A percentile compares a stretch with the other conserved stretches of the same genome.
These are phyloP conservation scores for Macadamia tetraphylla DNA, from an alignment of 164 flowering plant species.

Conservation along the genomic window DNA sequence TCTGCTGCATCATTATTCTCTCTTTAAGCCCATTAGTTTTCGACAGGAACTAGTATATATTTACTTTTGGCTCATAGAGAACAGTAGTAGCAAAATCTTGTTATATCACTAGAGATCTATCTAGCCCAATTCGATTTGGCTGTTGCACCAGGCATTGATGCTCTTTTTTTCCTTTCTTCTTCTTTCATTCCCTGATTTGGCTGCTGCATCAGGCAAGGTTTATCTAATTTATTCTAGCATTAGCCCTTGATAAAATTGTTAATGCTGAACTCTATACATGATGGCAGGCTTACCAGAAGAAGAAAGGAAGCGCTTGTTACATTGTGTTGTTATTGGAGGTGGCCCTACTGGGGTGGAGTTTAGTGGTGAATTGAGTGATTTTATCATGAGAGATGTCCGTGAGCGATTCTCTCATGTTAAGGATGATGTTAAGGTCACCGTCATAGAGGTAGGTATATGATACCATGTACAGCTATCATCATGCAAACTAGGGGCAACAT, in stretches of 20 bases:
- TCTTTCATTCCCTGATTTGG: no score
- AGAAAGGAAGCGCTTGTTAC: slow-evolving; percentile 68
- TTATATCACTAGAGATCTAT: no score
- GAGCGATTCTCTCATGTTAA: slow-evolving; percentile 70
- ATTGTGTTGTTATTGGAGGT: slow-evolving; percentile 85
- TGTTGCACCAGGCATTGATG: not conserved
- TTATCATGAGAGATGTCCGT: slow-evolving; percentile 66
- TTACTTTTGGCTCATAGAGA: not conserved
- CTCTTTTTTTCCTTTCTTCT: not conserved
- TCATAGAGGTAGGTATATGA: slow-evolving; percentile 57
- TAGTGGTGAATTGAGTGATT: slow-evolving; percentile 89
- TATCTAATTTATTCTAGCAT: no score
- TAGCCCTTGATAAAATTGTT: not conserved
- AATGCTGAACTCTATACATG: slow-evolving; percentile 3
- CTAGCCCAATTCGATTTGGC: not conserved
- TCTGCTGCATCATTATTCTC: not conserved
- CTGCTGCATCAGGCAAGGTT: no score
- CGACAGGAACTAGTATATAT: not conserved
- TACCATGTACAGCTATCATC: not conserved
- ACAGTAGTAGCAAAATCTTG: no score
- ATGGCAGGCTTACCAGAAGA: slow-evolving; percentile 65
- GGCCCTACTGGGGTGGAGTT: slow-evolving; percentile 94
- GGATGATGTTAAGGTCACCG: slow-evolving; percentile 66
- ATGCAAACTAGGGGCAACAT: not conserved
- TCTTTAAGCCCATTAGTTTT: not conserved